Percentiles rank a stretch among this genome's conserved stretches.
These are phyloP conservation scores for Mortierella claussenii DNA, from an alignment of 192 early-diverging fungal genomes.

Conservation along the genomic window DNA sequence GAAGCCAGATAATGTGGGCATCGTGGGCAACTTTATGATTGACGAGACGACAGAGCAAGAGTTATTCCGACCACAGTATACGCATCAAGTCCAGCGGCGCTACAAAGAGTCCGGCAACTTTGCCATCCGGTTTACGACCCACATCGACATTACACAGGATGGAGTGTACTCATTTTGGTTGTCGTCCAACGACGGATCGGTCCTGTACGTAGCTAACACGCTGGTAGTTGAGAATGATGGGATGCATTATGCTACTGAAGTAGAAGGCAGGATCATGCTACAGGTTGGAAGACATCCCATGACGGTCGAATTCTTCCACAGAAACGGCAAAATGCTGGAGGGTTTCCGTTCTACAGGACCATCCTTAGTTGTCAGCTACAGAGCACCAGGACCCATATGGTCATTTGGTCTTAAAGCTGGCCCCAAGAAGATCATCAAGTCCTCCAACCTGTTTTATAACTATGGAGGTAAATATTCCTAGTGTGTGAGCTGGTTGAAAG, in stretches of 20 bases:
- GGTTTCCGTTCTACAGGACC: conserved; percentile 48
- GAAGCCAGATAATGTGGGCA: conserved; percentile 36
- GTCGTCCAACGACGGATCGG: conserved; percentile 42
- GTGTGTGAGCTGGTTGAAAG: too few species aligned
- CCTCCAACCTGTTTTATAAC: conserved; percentile 30
- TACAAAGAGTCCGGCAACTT: conserved; percentile 40
- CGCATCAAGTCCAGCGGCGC: neutral
- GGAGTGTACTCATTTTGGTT: conserved; percentile 49
- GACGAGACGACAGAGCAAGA: conserved; percentile 45
- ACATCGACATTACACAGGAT: conserved; percentile 47
- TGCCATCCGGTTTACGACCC: conserved; percentile 47
- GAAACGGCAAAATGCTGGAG: conserved; percentile 49
- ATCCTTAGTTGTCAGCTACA: conserved; percentile 29
- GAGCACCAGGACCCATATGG: conserved; percentile 40
- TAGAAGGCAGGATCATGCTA: conserved; percentile 35
- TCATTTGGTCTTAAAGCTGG: conserved; percentile 38
- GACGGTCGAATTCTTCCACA: conserved; percentile 48
- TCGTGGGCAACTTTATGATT: conserved; percentile 52
- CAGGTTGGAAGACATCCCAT: conserved; percentile 36
- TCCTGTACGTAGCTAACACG: conserved; percentile 36
- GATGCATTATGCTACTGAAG: conserved; percentile 39
- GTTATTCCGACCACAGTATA: conserved; percentile 24
- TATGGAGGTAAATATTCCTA: conserved; percentile 34
- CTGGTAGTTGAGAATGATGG: conserved; percentile 52
- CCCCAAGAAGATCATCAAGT: conserved; percentile 34